These are phyloP conservation scores for Aspergillus indologenus DNA, from an alignment of 495 filamentous ascomycete species.

Conservation along the genomic window DNA sequence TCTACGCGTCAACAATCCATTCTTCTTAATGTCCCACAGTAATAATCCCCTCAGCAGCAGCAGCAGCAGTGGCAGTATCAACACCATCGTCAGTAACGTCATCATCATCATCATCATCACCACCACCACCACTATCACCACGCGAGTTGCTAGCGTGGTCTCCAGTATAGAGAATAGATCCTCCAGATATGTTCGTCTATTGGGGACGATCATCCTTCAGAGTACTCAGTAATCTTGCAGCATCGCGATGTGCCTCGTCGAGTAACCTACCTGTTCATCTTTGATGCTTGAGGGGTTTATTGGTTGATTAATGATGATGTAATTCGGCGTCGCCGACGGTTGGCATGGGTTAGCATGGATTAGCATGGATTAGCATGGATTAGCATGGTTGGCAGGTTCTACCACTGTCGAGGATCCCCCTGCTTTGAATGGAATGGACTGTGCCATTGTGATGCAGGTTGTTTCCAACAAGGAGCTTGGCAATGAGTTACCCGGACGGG, in stretches of 20 bases:
- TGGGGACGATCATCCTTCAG: not conserved
- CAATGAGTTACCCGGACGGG: slow-evolving; percentile 1
- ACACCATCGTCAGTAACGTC: not conserved
- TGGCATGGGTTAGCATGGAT: not conserved
- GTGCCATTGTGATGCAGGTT: slow-evolving; percentile 2
- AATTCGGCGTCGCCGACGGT: slow-evolving; percentile 8
- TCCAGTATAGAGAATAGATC: not conserved
- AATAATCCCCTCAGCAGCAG: not conserved
- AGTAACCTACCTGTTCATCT: too few species aligned
- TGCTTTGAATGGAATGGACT: not conserved
- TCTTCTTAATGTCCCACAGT: not conserved
- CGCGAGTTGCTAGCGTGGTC: not conserved
- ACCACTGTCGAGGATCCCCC: not conserved
- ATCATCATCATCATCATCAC: not conserved
- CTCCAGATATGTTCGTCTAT: not conserved
- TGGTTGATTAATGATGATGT: slow-evolving; percentile 4
- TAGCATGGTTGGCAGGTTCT: not conserved
- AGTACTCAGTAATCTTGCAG: slow-evolving; percentile 1
- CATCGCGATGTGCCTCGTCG: too few species aligned
- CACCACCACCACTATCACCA: not conserved
- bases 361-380: not conserved
- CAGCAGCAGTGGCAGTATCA: not conserved
- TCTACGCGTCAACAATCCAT: not conserved
- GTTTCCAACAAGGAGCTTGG: not conserved
- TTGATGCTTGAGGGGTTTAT: not conserved